phyloP scores from a whole-genome alignment of 495 filamentous ascomycete genomes.

The Cudoniella acicularis region DNA sequence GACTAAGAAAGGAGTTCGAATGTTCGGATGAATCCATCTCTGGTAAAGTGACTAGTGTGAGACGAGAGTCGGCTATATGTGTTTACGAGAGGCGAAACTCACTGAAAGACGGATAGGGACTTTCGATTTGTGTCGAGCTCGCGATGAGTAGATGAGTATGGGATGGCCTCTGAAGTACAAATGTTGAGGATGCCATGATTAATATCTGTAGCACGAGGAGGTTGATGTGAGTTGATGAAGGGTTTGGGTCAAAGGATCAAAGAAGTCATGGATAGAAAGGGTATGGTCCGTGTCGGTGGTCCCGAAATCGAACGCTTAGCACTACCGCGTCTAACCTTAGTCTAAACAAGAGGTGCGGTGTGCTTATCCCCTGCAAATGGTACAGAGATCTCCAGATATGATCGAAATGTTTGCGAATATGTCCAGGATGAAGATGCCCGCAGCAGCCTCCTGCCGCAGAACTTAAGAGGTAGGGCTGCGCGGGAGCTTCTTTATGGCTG shows the following conservation, averaged over 20 bases:
- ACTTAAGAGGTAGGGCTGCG: not conserved
- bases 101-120: not conserved
- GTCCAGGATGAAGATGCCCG: not conserved
- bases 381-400: not conserved
- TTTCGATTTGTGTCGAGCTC: not conserved
- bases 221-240: constrained; percentile 8
- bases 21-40: not conserved
- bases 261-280: not conserved
- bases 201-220: not conserved
- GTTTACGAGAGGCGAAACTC: not conserved
- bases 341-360: not conserved
- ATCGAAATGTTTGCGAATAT: not conserved
- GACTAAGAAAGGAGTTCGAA: not conserved
- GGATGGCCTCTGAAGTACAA: not conserved
- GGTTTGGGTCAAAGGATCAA: constrained; percentile 1
- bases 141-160: not conserved
- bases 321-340: constrained; percentile 1
- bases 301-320: constrained; percentile 13
- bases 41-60: not conserved
- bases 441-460: not conserved
- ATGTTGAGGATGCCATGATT: not conserved
- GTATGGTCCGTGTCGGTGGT: constrained; percentile 11
- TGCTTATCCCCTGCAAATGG: not conserved
- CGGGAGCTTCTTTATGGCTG: not conserved
- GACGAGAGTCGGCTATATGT: not conserved